Evolutionary conservation across 2,329 filamentous ascomycete genomes (phyloP).

Genomic region (Colletotrichum orbiculare): DNA sequence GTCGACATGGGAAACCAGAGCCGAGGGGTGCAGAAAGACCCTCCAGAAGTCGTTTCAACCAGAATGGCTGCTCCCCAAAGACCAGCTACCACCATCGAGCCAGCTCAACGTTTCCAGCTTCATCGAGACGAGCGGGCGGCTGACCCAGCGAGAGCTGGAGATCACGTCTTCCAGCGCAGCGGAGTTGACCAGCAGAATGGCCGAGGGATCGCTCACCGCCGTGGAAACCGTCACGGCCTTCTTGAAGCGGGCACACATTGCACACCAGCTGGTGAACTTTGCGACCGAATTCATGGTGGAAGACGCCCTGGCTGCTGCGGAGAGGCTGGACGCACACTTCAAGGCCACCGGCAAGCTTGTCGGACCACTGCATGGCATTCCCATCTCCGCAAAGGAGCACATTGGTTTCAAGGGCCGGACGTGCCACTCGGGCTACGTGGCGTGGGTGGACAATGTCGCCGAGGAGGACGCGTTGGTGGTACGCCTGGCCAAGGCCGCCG

Average conservation of each 20-base stretch:
- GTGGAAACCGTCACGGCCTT: constrained; percentile 54
- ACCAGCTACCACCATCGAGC: constrained; percentile 1
- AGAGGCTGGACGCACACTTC: constrained; percentile 54
- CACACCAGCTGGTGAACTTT: constrained; percentile 54
- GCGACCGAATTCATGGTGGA: constrained; percentile 50
- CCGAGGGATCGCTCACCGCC: constrained; percentile 44
- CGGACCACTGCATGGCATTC: constrained; percentile 59
- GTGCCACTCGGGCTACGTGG: constrained; percentile 44
- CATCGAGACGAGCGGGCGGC: constrained; percentile 40
- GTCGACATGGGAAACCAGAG: constrained; percentile 20
- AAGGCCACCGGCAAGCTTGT: constrained; percentile 47
- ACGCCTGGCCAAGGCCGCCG: constrained; percentile 44
- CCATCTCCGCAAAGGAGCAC: constrained; percentile 41
- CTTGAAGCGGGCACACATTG: constrained; percentile 60
- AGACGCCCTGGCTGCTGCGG: constrained; percentile 51
- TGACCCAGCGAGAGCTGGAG: constrained; percentile 48
- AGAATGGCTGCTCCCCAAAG: constrained; percentile 17
- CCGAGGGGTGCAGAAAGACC: constrained; percentile 10
- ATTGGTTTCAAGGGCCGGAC: constrained; percentile 38
- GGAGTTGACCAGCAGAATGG: constrained; percentile 44
- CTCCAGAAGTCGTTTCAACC: constrained; percentile 16
- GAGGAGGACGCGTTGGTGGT: constrained; percentile 47
- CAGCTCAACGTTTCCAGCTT: constrained; percentile 18
- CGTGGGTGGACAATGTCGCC: constrained; percentile 49
- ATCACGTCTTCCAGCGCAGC: constrained; percentile 51